phyloP scores from a whole-genome alignment of 768 basidiomycete genomes.

The Mycena galopus region DNA sequence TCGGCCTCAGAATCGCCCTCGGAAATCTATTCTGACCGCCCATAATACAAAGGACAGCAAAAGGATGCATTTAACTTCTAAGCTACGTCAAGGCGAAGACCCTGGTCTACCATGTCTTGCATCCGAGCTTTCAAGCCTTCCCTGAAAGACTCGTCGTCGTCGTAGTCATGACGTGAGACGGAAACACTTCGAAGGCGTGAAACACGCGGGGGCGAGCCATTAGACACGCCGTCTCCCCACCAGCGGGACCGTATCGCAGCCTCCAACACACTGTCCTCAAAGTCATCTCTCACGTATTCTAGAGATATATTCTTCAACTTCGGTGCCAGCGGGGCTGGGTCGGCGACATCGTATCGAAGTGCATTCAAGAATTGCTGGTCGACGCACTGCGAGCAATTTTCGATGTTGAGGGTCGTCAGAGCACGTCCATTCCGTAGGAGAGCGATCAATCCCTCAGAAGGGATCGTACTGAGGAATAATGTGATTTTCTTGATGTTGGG shows the following conservation, averaged over 20 bases:
- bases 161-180: not conserved
- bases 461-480: not conserved
- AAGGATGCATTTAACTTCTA: too few species aligned
- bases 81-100: not conserved
- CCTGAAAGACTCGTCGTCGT: not conserved
- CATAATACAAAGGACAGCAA: too few species aligned
- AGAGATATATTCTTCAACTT: constrained; percentile 3
- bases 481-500: constrained; percentile 8
- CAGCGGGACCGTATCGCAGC: constrained; percentile 5
- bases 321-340: constrained; percentile 1
- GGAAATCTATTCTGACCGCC: too few species aligned
- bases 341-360: constrained; percentile 7
- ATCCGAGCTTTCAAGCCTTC: not conserved
- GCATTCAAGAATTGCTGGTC: constrained; percentile 3
- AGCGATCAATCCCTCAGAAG: not conserved
- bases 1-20: too few species aligned
- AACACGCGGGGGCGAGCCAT: not conserved
- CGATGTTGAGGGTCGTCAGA: constrained; percentile 3
- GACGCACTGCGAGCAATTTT: not conserved
- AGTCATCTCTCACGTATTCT: not conserved
- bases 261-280: not conserved
- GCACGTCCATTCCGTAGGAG: not conserved
- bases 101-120: not conserved
- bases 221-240: not conserved
- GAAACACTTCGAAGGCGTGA: not conserved